Evolutionary conservation across 345 rosid genomes (phyloP).

Genomic region (Gossypium ekmanianum): DNA sequence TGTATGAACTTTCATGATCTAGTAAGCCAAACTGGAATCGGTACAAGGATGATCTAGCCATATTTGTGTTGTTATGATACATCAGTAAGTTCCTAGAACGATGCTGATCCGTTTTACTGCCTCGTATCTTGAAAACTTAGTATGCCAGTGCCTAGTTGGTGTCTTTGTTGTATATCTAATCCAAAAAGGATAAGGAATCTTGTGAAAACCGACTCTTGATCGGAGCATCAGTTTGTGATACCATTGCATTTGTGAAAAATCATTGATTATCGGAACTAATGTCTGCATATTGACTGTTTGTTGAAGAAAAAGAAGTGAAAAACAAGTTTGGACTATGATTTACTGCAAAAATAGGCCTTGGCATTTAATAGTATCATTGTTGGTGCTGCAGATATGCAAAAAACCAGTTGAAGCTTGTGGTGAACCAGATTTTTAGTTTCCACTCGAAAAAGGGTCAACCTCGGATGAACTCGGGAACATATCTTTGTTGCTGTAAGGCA

Average conservation of each 20-base stretch:
- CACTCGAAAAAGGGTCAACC: conserved; percentile 35
- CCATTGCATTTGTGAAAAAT: neutral
- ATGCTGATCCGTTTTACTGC: neutral
- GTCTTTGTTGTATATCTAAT: neutral
- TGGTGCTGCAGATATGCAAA: conserved; percentile 29
- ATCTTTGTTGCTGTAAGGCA: conserved; percentile 32
- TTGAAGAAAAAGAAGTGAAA: conserved; percentile 9
- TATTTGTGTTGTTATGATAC: neutral
- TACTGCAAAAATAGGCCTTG: conserved; percentile 13
- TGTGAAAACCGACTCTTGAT: neutral
- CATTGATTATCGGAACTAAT: neutral
- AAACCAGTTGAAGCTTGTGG: conserved; percentile 22
- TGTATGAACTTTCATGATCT: neutral
- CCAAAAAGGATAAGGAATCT: neutral
- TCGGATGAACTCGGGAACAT: conserved; percentile 24
- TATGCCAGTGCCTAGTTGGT: neutral
- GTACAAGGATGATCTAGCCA: neutral
- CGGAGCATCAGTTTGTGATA: neutral
- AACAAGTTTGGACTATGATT: conserved; percentile 11
- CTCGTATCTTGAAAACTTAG: neutral
- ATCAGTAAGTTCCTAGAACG: neutral
- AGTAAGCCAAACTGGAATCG: neutral
- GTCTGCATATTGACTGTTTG: conserved; percentile 10
- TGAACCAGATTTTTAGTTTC: conserved; percentile 21
- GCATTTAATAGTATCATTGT: conserved; percentile 12